Base-by-base conservation (phyloP, 2,329 filamentous ascomycete genomes). In the Dryadomyces sulphureus region DNA sequence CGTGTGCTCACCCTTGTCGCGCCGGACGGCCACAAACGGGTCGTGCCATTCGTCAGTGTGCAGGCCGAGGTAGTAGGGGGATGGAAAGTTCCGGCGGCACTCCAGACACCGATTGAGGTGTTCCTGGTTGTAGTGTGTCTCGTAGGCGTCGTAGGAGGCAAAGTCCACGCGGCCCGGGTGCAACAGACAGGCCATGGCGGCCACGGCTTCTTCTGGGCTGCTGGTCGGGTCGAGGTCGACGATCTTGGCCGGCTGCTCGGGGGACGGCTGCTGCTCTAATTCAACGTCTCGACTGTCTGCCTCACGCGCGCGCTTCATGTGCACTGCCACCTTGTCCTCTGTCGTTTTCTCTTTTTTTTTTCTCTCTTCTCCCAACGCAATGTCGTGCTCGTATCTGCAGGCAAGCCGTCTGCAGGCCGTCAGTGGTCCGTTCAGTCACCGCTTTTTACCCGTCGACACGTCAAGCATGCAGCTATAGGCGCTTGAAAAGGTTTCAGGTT, bases 11-110 rank as follows among this genome's bases (percentile, higher is more conserved):
- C 89, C 92, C 54, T 78, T 76, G 45, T 87, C 87, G 54, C 79
- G 76, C 57, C 71, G 77, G 11, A 85, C 74, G 43, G 77, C 79
- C 35, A 76, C 70, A 49, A 96, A 72, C 7, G 87, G 77, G 63
- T 98, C 88, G 62, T 96, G 92, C 53, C 81, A 85, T 62, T 96
- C 92, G 54, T 89, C 79, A 53, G 94, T 89, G 59, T 98, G 92
- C 40, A 96, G 63, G 47, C 73, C 70, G 43, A 98, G 70, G 46
- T 92, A 79, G 59, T 89, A 81, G 32, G 80, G 73, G 1, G 86
- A 88, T 1, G 92, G 92, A 51, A 96, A 87, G 60, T 95, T 96
- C 60, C 77, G 87, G 46, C 74, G 70, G 60, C 92, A 98, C 57
- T 88, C 82, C 9, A 79, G 67, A 59, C 92, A 98, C 38, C 90